These are phyloP conservation scores for Suillus weaverae DNA, from an alignment of 768 basidiomycete genomes.

Conservation along the genomic window DNA sequence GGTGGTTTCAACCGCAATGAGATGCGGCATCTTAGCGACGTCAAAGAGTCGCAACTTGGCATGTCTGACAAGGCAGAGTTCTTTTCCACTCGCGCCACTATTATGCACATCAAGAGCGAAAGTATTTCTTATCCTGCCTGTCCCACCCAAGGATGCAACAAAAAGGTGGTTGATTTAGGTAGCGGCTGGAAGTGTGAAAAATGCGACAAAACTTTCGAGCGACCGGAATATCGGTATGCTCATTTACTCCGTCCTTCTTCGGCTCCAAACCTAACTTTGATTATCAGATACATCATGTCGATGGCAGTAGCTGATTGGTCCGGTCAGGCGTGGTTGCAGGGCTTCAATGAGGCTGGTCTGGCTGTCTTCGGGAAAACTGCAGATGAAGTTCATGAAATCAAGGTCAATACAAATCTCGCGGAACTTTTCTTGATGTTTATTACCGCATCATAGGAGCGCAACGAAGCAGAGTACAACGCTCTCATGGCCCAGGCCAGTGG, in stretches of 20 bases:
- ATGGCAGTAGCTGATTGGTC: conserved; percentile 90
- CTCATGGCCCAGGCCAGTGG: conserved; percentile 66
- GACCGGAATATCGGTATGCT: conserved; percentile 80
- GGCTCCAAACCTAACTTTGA: conserved; percentile 2
- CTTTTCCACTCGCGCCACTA: conserved; percentile 79
- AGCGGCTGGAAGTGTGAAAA: conserved; percentile 92
- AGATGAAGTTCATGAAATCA: conserved; percentile 73
- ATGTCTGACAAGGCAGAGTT: conserved; percentile 75
- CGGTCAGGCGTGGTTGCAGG: conserved; percentile 88
- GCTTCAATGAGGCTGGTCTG: conserved; percentile 90
- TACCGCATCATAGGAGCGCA: conserved; percentile 46
- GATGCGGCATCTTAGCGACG: conserved; percentile 69
- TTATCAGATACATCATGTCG: conserved; percentile 70
- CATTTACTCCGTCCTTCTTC: not conserved
- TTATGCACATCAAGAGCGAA: conserved; percentile 85
- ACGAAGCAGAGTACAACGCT: conserved; percentile 57
- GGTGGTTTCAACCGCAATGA: conserved; percentile 68
- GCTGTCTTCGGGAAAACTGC: conserved; percentile 76
- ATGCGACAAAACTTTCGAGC: conserved; percentile 68
- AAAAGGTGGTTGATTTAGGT: conserved; percentile 78
- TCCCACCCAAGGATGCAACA: conserved; percentile 74
- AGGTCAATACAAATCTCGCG: conserved; percentile 39
- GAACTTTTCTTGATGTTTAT: not conserved
- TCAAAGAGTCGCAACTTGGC: conserved; percentile 77
- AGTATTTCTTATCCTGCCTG: conserved; percentile 90